These are phyloP conservation scores for Macroventuria anomochaeta DNA, from an alignment of 2,329 filamentous ascomycete species.

Conservation along the genomic window DNA sequence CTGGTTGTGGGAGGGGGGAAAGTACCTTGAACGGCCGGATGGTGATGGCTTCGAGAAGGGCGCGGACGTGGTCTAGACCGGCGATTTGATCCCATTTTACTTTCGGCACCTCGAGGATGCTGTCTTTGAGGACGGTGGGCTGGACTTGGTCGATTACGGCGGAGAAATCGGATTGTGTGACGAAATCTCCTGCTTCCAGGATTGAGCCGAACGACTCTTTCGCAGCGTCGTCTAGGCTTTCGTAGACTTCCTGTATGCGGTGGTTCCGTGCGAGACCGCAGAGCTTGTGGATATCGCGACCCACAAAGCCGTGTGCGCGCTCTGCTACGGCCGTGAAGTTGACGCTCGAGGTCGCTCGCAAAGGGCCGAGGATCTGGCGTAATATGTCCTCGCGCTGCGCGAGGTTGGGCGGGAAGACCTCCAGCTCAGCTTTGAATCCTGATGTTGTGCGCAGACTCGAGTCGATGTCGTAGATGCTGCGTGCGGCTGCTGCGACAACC, in stretches of 20 bases:
- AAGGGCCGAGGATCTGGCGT: slow-evolving; percentile 51
- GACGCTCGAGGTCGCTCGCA: slow-evolving; percentile 60
- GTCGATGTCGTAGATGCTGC: slow-evolving; percentile 75
- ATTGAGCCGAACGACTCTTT: slow-evolving; percentile 31
- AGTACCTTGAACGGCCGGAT: slow-evolving; percentile 64
- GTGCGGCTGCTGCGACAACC: slow-evolving; percentile 76
- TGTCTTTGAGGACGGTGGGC: slow-evolving; percentile 86
- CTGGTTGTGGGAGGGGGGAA: background rate
- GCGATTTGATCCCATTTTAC: slow-evolving; percentile 88
- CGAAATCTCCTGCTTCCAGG: slow-evolving; percentile 27
- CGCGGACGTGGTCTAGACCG: slow-evolving; percentile 78
- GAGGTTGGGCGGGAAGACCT: slow-evolving; percentile 78
- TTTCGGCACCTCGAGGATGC: slow-evolving; percentile 86
- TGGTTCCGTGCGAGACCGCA: slow-evolving; percentile 60
- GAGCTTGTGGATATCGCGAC: slow-evolving; percentile 74
- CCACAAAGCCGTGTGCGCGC: slow-evolving; percentile 86
- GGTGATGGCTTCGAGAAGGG: slow-evolving; percentile 62
- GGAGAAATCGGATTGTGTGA: slow-evolving; percentile 62
- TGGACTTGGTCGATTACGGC: slow-evolving; percentile 71
- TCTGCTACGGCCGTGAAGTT: slow-evolving; percentile 65
- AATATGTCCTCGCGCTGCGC: slow-evolving; percentile 76
- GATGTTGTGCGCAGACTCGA: slow-evolving; percentile 68
- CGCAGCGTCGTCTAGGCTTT: slow-evolving; percentile 27
- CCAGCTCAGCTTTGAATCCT: slow-evolving; percentile 71
- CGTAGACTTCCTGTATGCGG: slow-evolving; percentile 28